Evolutionary conservation across 192 early-diverging fungal species (phyloP), one percentile per base, ranked within the genome.

Genomic region (Gaertneriomyces sp.): DNA sequence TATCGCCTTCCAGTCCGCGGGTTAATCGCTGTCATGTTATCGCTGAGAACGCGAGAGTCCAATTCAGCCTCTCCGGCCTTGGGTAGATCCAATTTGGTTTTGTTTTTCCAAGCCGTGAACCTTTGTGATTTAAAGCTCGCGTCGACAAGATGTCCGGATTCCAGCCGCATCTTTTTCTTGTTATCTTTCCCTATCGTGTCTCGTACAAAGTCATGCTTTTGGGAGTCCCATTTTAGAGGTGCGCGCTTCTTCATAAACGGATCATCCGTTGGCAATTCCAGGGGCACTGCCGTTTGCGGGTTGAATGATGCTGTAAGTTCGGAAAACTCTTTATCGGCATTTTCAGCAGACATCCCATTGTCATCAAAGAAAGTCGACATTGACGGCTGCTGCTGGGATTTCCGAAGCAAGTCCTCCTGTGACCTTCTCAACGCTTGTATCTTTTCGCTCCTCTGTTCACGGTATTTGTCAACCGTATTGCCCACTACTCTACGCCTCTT

Each of bases 101-200:
- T 90, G 60, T 95, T 89, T 69, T 92, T 86, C 96, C 96, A 99
- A 45, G 90, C 88, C 56, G 84, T 80, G 72, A 93, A 98, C 84
- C 86, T 79, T 59, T 91, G 89, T 9, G 87, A 83, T 66, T 93
- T 93, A 78, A 89, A 98, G 14, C 85, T 84, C 5, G 94, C 96
- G 4, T 90, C 89, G 33, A 99, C 84, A 69, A 89, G 75, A n/a
- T 88, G 87, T 42, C 96, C 96, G 55, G 81, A 90, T 67, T 99
- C 96, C 4, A 90, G 93, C 45, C 82, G 83, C 58, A 99, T 96
- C 60, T 92, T 64, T 81, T 98, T 99, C 71, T 93, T 93, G 77
- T 99, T 99, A 68, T 99, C 95, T 0, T 89, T 69, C 12, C 96
- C 96, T 63, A 95, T 84, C 19, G 91, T 92, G 4, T 72, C 64